Percentiles rank a stretch among this genome's conserved stretches.
Evolutionary conservation across 2,329 filamentous ascomycete species (phyloP).

Genomic region (Cladophialophora bantiana): DNA sequence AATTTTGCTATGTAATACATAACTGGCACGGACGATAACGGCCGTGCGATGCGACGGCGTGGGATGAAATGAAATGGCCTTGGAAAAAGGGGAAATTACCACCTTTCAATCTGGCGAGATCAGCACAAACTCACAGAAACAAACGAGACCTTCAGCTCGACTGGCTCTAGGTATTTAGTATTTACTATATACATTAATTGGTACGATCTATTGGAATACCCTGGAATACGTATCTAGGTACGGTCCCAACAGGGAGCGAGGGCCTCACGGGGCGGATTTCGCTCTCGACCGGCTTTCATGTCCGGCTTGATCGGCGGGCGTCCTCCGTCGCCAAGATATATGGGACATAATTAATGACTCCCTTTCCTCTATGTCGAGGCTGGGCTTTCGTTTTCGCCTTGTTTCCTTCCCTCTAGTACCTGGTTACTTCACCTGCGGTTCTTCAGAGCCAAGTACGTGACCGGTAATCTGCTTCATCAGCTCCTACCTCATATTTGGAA

Average conservation of each 20-base stretch:
- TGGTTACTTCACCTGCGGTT: background rate
- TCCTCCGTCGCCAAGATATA: no score
- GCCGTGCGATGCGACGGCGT: background rate
- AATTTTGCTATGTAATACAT: background rate
- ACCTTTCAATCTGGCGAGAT: background rate
- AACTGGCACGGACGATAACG: no score
- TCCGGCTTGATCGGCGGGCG: conserved; percentile 1
- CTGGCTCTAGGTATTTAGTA: background rate
- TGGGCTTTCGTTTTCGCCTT: no score
- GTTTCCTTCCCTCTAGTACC: no score
- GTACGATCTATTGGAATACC: no score
- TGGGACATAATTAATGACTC: no score
- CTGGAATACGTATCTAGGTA: no score
- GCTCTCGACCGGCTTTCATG: background rate
- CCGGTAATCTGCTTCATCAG: background rate
- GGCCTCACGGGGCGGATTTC: background rate
- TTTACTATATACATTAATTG: no score
- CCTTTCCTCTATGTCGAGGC: no score
- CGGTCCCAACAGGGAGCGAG: background rate
- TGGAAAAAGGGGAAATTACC: background rate
- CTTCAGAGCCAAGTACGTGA: background rate
- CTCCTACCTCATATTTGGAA: no score
- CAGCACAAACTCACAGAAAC: background rate
- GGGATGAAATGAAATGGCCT: background rate
- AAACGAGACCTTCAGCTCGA: background rate